These are phyloP conservation scores for Ophiostoma quercus DNA, from an alignment of 2,329 filamentous ascomycete species.

Conservation along the genomic window DNA sequence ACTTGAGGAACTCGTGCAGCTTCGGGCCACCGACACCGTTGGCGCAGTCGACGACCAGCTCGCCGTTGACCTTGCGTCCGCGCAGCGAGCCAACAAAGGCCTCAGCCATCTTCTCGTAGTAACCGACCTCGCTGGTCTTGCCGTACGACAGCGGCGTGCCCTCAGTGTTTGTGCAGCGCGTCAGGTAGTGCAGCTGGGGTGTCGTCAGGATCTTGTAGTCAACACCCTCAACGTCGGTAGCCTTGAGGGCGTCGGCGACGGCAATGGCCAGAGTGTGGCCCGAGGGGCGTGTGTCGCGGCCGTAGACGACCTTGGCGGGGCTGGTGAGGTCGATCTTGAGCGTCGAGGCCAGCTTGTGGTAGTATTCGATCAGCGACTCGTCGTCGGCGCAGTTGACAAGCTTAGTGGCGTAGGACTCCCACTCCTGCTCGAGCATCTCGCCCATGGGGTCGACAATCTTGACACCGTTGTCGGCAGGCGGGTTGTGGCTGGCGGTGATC, in stretches of 20 bases:
- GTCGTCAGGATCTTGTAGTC: constrained; percentile 93
- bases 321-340: constrained; percentile 68
- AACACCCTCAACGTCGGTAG: constrained; percentile 65
- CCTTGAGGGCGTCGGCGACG: constrained; percentile 72
- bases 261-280: constrained; percentile 77
- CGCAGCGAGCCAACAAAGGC: constrained; percentile 82
- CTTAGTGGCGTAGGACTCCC: constrained; percentile 82
- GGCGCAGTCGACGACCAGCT: constrained; percentile 84
- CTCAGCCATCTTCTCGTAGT: constrained; percentile 84
- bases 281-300: constrained; percentile 87
- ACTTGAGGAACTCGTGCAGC: constrained; percentile 77
- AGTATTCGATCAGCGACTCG: constrained; percentile 68
- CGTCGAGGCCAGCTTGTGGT: constrained; percentile 67
- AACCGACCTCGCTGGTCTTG: constrained; percentile 80
- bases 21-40: constrained; percentile 96
- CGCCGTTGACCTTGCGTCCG: constrained; percentile 66
- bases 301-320: constrained; percentile 78
- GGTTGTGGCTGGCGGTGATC: constrained; percentile 93
- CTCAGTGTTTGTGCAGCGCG: constrained; percentile 88
- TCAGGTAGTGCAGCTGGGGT: constrained; percentile 95
- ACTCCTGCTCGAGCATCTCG: constrained; percentile 94
- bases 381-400: constrained; percentile 81
- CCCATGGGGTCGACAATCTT: constrained; percentile 97
- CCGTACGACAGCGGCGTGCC: constrained; percentile 84
- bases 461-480: constrained; percentile 82